Conservation (phyloP, 23 red algal genomes). For the Gracilaria gracilis region DNA sequence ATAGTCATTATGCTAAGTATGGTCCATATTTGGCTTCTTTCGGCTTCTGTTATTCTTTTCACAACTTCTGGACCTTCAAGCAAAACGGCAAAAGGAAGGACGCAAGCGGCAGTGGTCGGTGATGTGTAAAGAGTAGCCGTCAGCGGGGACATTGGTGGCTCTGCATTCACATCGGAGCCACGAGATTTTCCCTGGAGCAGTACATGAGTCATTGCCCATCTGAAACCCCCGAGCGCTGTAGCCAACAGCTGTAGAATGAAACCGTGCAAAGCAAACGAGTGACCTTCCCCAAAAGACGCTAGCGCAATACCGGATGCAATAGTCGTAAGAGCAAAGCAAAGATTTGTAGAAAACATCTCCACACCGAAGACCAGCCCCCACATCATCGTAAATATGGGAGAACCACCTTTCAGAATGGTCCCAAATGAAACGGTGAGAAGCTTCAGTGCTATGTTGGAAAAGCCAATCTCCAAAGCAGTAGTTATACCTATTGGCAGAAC, state of each 20-base stretch:
- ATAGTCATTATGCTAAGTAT: conserved; percentile 70
- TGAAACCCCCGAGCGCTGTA: conserved; percentile 87
- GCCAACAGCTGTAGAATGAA: conserved; percentile 80
- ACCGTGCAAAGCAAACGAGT: conserved; percentile 68
- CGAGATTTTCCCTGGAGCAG: conserved; percentile 49
- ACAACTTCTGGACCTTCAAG: conserved; percentile 67
- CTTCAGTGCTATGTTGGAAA: conserved; percentile 89
- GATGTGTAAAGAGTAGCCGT: conserved; percentile 83
- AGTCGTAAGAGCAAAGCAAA: conserved; percentile 67
- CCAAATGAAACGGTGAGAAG: conserved; percentile 91
- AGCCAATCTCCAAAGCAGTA: conserved; percentile 96
- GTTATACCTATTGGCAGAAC: conserved; percentile 89
- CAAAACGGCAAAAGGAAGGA: conserved; percentile 82
- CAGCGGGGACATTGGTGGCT: conserved; percentile 65
- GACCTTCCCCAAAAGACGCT: conserved; percentile 75
- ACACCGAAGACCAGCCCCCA: conserved; percentile 85
- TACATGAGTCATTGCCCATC: conserved; percentile 91
- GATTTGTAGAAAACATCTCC: conserved; percentile 80
- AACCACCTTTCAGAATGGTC: conserved; percentile 94
- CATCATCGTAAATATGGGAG: conserved; percentile 94
- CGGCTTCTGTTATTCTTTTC: conserved; percentile 30
- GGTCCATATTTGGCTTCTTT: conserved; percentile 19
- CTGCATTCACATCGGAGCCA: not conserved
- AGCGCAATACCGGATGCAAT: conserved; percentile 84
- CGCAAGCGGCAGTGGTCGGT: conserved; percentile 83